Evolutionary conservation across 2,329 filamentous ascomycete genomes (phyloP).

Genomic region (Juglanconis juglandina): DNA sequence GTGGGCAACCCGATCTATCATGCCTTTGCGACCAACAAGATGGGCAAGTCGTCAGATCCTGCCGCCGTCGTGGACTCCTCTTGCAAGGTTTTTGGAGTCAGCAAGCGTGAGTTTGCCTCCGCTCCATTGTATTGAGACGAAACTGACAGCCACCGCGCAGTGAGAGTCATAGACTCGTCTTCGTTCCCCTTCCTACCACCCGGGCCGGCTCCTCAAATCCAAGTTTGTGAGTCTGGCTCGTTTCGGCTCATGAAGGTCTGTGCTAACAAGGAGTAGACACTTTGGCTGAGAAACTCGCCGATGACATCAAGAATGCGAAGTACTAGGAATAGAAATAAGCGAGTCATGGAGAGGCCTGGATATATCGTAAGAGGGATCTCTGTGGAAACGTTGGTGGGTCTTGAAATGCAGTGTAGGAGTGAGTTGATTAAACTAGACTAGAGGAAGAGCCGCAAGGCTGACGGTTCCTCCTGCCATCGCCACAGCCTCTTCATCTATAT

Average conservation of each 20-base stretch:
- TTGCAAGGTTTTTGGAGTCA: background rate
- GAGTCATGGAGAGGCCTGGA: too few species aligned
- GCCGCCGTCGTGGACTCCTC: background rate
- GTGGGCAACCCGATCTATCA: slow-evolving; percentile 32
- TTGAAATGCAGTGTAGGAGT: too few species aligned
- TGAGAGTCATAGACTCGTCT: slow-evolving; percentile 3
- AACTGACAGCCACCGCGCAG: background rate
- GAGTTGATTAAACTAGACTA: too few species aligned
- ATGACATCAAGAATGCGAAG: slow-evolving; percentile 4
- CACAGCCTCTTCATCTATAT: too few species aligned
- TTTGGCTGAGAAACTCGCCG: slow-evolving; percentile 12
- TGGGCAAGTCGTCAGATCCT: slow-evolving; percentile 26
- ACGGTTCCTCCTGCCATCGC: too few species aligned
- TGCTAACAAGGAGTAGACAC: background rate
- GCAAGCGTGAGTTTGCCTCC: background rate
- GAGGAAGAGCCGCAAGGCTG: too few species aligned
- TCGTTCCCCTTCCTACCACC: slow-evolving; percentile 5
- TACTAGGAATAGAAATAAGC: background rate
- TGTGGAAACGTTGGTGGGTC: too few species aligned
- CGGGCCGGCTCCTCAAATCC: slow-evolving; percentile 6
- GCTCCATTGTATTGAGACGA: background rate
- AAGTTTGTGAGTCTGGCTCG: background rate
- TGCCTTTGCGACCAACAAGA: slow-evolving; percentile 32
- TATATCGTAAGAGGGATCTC: too few species aligned
- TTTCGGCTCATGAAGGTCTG: background rate